A percentile compares a stretch with the other conserved stretches of the same genome.
Conservation (phyloP, 1,284 basidiomycete species). For the Somion occarium region DNA sequence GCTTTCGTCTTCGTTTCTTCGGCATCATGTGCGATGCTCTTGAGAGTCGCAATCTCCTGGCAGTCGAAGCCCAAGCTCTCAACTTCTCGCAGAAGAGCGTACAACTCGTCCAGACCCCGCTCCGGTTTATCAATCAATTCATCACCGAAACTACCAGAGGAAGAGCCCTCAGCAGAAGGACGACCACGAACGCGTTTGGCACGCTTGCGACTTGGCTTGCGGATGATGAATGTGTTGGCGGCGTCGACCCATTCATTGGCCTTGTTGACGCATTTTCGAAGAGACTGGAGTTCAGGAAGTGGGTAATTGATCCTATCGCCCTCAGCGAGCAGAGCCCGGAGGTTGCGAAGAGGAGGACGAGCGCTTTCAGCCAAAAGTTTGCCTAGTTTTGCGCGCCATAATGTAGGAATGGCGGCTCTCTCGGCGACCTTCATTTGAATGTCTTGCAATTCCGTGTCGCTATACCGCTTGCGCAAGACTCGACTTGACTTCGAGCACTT, state of each 20-base stretch:
- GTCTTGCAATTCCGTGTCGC: constrained; percentile 75
- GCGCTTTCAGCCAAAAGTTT: constrained; percentile 64
- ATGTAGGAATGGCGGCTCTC: constrained; percentile 69
- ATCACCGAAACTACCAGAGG: constrained; percentile 14
- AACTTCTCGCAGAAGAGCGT: constrained; percentile 64
- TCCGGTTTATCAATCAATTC: constrained; percentile 58
- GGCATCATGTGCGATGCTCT: constrained; percentile 55
- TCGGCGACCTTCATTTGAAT: constrained; percentile 63
- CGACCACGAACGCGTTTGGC: constrained; percentile 48
- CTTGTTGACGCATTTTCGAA: constrained; percentile 75
- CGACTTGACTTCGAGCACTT: constrained; percentile 57
- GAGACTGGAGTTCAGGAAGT: constrained; percentile 66
- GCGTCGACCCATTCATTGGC: constrained; percentile 85
- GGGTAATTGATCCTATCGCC: constrained; percentile 81
- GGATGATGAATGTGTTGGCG: constrained; percentile 64
- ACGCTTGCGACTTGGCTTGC: constrained; percentile 72
- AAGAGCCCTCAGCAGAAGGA: constrained; percentile 25
- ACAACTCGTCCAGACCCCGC: constrained; percentile 62
- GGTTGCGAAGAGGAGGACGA: constrained; percentile 68
- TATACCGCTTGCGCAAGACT: constrained; percentile 75
- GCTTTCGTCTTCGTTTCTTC: constrained; percentile 62
- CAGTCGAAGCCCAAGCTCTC: constrained; percentile 76
- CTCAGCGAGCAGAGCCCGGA: constrained; percentile 78
- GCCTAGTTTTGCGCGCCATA: constrained; percentile 72
- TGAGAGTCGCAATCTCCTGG: constrained; percentile 62